Evolutionary conservation across 2,329 filamentous ascomycete genomes (phyloP).

Genomic region (Neofusicoccum ribis): DNA sequence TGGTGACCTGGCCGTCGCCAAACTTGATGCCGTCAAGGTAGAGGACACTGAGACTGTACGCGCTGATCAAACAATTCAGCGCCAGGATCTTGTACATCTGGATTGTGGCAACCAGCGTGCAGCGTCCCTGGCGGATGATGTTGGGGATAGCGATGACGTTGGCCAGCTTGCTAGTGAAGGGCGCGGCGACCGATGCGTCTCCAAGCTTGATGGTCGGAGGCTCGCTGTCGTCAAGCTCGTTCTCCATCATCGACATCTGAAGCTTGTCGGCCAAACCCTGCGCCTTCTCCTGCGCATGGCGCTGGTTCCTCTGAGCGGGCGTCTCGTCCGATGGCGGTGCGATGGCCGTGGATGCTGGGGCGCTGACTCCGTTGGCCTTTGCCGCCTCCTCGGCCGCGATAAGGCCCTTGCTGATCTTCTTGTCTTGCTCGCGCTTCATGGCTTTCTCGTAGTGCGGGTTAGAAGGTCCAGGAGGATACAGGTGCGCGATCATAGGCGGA

Average conservation of each 20-base stretch:
- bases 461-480: slow-evolving; percentile 84
- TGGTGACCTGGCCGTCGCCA: slow-evolving; percentile 95
- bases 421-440: slow-evolving; percentile 79
- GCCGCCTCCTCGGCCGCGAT: slow-evolving; percentile 43
- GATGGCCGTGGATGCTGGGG: slow-evolving; percentile 57
- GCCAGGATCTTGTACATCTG: slow-evolving; percentile 99
- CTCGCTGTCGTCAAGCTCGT: slow-evolving; percentile 82
- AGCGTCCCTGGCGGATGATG: slow-evolving; percentile 96
- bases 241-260: slow-evolving; percentile 83
- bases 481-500: slow-evolving; percentile 85
- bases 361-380: slow-evolving; percentile 21
- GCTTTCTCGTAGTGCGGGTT: slow-evolving; percentile 97
- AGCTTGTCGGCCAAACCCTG: slow-evolving; percentile 82
- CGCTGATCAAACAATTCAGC: slow-evolving; percentile 95
- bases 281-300: slow-evolving; percentile 61
- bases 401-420: slow-evolving; percentile 66
- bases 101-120: slow-evolving; percentile 95
- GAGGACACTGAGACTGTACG: slow-evolving; percentile 93
- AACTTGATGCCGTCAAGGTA: slow-evolving; percentile 99
- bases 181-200: slow-evolving; percentile 93
- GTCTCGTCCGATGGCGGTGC: slow-evolving; percentile 57
- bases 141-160: slow-evolving; percentile 97
- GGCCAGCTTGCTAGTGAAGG: slow-evolving; percentile 95
- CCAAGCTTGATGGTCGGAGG: slow-evolving; percentile 95
- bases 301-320: slow-evolving; percentile 52